Evolutionary conservation across 2,329 filamentous ascomycete genomes (phyloP).

Genomic region (Dothistroma septosporum): DNA sequence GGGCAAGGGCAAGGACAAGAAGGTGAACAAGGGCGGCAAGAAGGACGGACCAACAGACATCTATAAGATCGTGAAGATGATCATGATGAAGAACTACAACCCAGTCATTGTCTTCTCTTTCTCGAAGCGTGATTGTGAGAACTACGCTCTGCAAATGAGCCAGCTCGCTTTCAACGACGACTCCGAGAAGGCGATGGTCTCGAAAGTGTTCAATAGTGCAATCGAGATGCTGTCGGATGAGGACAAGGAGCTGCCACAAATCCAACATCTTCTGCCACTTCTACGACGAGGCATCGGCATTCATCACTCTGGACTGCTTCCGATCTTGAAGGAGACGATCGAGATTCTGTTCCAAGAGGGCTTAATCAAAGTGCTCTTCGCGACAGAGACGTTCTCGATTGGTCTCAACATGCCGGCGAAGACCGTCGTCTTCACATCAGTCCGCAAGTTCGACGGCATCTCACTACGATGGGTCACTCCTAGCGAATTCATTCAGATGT

Average conservation of each 20-base stretch:
- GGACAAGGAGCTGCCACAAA: constrained; percentile 83
- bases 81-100: constrained; percentile 95
- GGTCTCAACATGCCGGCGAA: constrained; percentile 99
- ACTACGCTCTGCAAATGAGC: constrained; percentile 80
- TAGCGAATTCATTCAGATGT: constrained; percentile 98
- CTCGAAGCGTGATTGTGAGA: constrained; percentile 95
- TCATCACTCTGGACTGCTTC: constrained; percentile 91
- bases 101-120: constrained; percentile 99
- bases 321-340: constrained; percentile 96
- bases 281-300: constrained; percentile 90
- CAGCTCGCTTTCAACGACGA: constrained; percentile 92
- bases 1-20: constrained; percentile 88
- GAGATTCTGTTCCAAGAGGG: constrained; percentile 99
- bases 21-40: constrained; percentile 79
- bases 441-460: constrained; percentile 89
- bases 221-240: constrained; percentile 90
- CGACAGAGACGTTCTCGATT: constrained; percentile 98
- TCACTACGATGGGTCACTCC: constrained; percentile 79
- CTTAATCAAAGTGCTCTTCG: constrained; percentile 94
- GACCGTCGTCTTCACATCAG: constrained; percentile 97
- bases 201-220: constrained; percentile 88
- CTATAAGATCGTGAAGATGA: constrained; percentile 97
- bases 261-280: constrained; percentile 82
- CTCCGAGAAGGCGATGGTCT: constrained; percentile 89
- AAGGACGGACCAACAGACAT: constrained; percentile 73